These are phyloP conservation scores for Psilocybe subaeruginosa DNA, from an alignment of 768 basidiomycete genomes.

Conservation along the genomic window DNA sequence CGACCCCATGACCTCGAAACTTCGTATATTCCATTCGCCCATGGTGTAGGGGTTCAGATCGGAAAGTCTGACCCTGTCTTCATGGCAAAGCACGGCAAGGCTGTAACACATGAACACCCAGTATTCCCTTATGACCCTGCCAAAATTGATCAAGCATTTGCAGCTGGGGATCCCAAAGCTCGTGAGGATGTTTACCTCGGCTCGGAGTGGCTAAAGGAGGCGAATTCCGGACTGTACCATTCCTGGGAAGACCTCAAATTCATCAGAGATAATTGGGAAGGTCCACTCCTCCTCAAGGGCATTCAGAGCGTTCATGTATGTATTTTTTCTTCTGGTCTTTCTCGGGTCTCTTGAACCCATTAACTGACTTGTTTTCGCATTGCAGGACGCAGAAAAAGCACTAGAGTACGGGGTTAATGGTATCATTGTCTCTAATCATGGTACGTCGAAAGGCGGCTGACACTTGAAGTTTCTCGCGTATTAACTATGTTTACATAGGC, in stretches of 20 bases:
- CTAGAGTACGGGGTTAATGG: constrained; percentile 68
- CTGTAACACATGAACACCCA: constrained; percentile 40
- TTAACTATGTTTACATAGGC: constrained; percentile 37
- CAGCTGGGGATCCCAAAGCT: constrained; percentile 50
- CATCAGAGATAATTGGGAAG: constrained; percentile 75
- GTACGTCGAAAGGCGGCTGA: constrained; percentile 32
- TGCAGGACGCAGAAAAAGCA: constrained; percentile 69
- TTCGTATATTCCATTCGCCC: constrained; percentile 66
- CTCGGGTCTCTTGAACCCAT: not conserved
- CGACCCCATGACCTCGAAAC: constrained; percentile 73
- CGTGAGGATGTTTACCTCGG: constrained; percentile 50
- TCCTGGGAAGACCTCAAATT: constrained; percentile 76
- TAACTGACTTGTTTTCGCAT: not conserved
- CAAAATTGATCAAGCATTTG: constrained; percentile 42
- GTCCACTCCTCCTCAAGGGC: constrained; percentile 77
- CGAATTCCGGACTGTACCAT: constrained; percentile 62
- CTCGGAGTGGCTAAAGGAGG: constrained; percentile 62
- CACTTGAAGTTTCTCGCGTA: not conserved
- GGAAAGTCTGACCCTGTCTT: constrained; percentile 79
- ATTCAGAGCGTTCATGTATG: constrained; percentile 66
- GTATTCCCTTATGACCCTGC: constrained; percentile 63
- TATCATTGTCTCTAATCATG: constrained; percentile 83
- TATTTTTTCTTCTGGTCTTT: constrained; percentile 6
- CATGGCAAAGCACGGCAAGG: constrained; percentile 59
- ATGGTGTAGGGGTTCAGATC: constrained; percentile 68